Conservation (phyloP, 257 asterid species). For the Nicotiana noctiflora region DNA sequence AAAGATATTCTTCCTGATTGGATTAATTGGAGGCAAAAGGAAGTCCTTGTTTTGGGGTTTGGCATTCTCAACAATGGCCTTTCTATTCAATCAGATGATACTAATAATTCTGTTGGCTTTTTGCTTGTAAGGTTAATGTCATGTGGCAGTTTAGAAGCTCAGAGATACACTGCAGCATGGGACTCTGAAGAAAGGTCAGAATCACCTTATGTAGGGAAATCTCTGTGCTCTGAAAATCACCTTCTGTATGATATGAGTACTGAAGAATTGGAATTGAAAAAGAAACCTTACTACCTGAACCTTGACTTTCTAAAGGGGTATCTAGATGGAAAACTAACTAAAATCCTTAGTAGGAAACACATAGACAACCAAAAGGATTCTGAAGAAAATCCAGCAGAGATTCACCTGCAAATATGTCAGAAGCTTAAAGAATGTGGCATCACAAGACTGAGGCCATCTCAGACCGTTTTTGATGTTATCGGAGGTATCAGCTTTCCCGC, state of each 20-base stretch:
- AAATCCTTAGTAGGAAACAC: constrained; percentile 18
- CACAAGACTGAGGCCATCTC: constrained; percentile 19
- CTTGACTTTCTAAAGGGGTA: constrained; percentile 43
- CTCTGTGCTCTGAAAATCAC: constrained; percentile 24
- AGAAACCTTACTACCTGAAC: constrained; percentile 27
- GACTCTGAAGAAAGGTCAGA: constrained; percentile 21
- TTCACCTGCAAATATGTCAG: constrained; percentile 36
- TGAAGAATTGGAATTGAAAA: constrained; percentile 26
- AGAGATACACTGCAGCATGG: constrained; percentile 49
- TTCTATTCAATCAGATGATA: constrained; percentile 22
- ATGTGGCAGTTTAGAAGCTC: constrained; percentile 70
- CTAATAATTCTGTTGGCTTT: constrained; percentile 45
- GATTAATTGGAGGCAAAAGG: constrained; percentile 86
- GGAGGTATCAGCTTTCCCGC: constrained; percentile 48
- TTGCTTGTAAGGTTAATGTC: constrained; percentile 50
- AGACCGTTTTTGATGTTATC: constrained; percentile 21
- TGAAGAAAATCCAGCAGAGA: constrained; percentile 12
- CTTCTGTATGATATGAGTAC: constrained; percentile 29
- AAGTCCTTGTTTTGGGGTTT: constrained; percentile 53
- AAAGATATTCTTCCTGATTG: constrained; percentile 49
- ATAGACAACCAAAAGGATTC: constrained; percentile 16
- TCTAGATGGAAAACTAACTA: constrained; percentile 41
- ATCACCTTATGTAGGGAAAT: constrained; percentile 35
- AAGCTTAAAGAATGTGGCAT: constrained; percentile 28
- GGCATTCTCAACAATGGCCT: constrained; percentile 39